Percentiles rank a stretch among this genome's conserved stretches.
These are phyloP conservation scores for Starmerella davenportii DNA, from an alignment of 805 yeast genomes.

Conservation along the genomic window DNA sequence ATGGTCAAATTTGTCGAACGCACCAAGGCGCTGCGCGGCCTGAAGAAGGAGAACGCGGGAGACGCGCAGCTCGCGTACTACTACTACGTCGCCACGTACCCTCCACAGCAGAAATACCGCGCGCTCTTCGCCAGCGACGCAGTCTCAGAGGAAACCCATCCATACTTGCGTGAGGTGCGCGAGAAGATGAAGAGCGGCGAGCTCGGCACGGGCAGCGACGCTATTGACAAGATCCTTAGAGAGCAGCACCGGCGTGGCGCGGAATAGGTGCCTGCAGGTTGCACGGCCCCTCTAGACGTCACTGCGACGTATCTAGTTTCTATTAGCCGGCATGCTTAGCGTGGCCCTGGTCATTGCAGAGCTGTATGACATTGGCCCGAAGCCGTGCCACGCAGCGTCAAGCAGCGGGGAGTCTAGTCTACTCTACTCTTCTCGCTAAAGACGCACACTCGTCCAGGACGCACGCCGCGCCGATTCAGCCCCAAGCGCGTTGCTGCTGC, in stretches of 20 bases:
- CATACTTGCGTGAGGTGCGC: conserved; percentile 37
- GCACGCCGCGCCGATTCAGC: too few species aligned
- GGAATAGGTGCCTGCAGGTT: conserved; percentile 16
- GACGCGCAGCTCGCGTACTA: conserved; percentile 31
- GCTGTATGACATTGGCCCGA: too few species aligned
- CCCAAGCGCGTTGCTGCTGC: too few species aligned
- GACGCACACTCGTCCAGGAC: too few species aligned
- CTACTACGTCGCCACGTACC: conserved; percentile 60
- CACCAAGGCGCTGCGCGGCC: conserved; percentile 61
- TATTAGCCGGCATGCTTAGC: too few species aligned
- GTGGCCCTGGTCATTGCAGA: too few species aligned
- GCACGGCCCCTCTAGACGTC: conserved; percentile 18
- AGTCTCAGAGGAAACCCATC: conserved; percentile 25
- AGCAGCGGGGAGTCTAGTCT: too few species aligned
- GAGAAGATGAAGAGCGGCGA: conserved; percentile 34
- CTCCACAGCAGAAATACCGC: conserved; percentile 61
- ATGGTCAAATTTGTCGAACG: conserved; percentile 85
- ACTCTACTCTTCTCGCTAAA: too few species aligned
- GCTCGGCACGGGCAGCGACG: conserved; percentile 40
- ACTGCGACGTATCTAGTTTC: too few species aligned
- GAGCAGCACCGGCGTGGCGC: too few species aligned
- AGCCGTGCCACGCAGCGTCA: too few species aligned
- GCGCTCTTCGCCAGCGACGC: conserved; percentile 45
- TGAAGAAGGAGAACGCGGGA: conserved; percentile 32
- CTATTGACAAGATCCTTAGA: conserved; percentile 24